These are phyloP conservation scores for Chlorophyllum brunneum DNA, from an alignment of 768 basidiomycete genomes.

Conservation along the genomic window DNA sequence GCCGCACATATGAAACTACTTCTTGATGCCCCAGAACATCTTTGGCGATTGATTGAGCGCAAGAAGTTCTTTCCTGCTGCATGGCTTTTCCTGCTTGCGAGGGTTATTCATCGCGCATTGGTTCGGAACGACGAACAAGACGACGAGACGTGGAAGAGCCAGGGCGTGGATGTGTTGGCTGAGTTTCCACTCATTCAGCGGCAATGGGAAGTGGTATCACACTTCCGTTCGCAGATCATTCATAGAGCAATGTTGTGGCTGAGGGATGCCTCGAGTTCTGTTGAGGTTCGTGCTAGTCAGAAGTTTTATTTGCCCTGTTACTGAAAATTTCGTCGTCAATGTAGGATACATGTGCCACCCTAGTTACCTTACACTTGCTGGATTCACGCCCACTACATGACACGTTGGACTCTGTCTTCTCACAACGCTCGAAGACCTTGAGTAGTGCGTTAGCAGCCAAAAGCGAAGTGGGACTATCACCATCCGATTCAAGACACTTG, in stretches of 20 bases:
- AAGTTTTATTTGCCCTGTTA: not conserved
- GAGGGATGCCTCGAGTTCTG: constrained; percentile 50
- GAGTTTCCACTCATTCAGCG: constrained; percentile 88
- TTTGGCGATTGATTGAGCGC: constrained; percentile 84
- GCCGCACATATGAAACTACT: constrained; percentile 91
- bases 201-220: constrained; percentile 89
- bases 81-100: constrained; percentile 82
- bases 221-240: constrained; percentile 84
- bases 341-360: constrained; percentile 72
- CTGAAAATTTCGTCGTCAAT: constrained; percentile 2
- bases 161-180: constrained; percentile 62
- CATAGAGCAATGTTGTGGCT: constrained; percentile 85
- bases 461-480: not conserved
- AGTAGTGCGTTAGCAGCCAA: constrained; percentile 6
- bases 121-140: constrained; percentile 61
- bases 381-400: constrained; percentile 81
- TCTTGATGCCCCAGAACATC: constrained; percentile 85
- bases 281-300: constrained; percentile 49
- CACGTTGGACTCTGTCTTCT: constrained; percentile 64
- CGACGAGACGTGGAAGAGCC: constrained; percentile 52
- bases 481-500: not conserved
- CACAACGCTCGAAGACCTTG: constrained; percentile 64
- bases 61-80: constrained; percentile 79
- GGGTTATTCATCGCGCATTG: constrained; percentile 79
- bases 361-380: constrained; percentile 83